Percentiles rank a stretch among this genome's conserved stretches.
Conservation (phyloP, 1,139 yeast genomes). For the Hyphopichia fennica region DNA sequence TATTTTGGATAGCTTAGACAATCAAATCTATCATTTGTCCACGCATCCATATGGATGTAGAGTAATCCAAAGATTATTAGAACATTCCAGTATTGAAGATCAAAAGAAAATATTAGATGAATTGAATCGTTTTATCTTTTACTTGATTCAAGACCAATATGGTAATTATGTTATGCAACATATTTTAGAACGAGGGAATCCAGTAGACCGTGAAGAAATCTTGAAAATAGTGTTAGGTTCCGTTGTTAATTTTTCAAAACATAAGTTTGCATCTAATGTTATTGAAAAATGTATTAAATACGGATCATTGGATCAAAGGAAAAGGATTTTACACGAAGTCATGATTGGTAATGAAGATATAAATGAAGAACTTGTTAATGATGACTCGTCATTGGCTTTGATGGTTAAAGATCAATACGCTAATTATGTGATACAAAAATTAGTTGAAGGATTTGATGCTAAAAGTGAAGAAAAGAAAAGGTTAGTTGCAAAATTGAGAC, state of each 20-base stretch:
- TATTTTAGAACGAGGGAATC: conserved; percentile 77
- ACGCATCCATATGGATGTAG: conserved; percentile 98
- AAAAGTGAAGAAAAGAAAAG: conserved; percentile 63
- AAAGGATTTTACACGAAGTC: conserved; percentile 61
- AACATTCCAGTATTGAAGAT: conserved; percentile 65
- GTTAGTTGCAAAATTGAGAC: conserved; percentile 61
- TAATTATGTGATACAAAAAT: conserved; percentile 91
- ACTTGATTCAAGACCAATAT: conserved; percentile 90
- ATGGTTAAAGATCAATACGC: conserved; percentile 99
- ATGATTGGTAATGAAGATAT: conserved; percentile 50
- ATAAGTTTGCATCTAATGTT: conserved; percentile 96
- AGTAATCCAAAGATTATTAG: conserved; percentile 89
- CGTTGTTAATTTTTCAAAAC: conserved; percentile 82
- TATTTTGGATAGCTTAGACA: conserved; percentile 69
- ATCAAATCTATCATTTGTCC: conserved; percentile 83
- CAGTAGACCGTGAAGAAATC: conserved; percentile 43
- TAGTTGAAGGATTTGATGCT: conserved; percentile 74
- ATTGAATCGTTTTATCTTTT: conserved; percentile 69
- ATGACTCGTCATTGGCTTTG: conserved; percentile 62
- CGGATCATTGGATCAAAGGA: conserved; percentile 66
- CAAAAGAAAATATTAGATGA: conserved; percentile 67
- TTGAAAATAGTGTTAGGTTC: conserved; percentile 49
- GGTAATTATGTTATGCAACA: conserved; percentile 98
- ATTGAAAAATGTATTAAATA: conserved; percentile 88
- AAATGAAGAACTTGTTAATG: conserved; percentile 41